A percentile compares a stretch with the other conserved stretches of the same genome.
Conservation (phyloP, 2,329 filamentous ascomycete species). For the Cordyceps cicadae region DNA sequence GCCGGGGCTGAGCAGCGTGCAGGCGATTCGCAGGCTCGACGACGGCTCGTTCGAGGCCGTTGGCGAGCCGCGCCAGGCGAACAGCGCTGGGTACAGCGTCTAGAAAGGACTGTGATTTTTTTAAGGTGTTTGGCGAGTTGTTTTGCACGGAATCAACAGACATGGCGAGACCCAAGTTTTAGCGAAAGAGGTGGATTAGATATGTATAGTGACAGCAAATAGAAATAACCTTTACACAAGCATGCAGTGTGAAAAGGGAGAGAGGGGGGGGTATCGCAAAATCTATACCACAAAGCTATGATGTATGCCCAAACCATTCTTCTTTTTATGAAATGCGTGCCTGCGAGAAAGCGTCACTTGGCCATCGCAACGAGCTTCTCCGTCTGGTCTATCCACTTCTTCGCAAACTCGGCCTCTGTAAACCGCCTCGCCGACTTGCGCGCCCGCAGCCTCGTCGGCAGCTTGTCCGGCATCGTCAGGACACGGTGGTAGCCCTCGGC, state of each 20-base stretch:
- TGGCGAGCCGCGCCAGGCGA: slow-evolving; percentile 64
- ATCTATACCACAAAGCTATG: slow-evolving; percentile 4
- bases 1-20: slow-evolving; percentile 58
- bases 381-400: slow-evolving; percentile 69
- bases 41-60: slow-evolving; percentile 72
- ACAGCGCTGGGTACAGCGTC: slow-evolving; percentile 56
- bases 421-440: slow-evolving; percentile 74
- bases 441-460: slow-evolving; percentile 68
- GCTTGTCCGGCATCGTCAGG: slow-evolving; percentile 60
- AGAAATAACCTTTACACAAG: not conserved
- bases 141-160: not conserved
- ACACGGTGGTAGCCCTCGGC: slow-evolving; percentile 73
- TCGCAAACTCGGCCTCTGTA: slow-evolving; percentile 76
- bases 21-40: slow-evolving; percentile 52
- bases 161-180: not conserved
- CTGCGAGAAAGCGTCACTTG: not conserved
- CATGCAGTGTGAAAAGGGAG: not conserved
- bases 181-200: not conserved
- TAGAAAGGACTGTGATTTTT: not conserved
- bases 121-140: too few species aligned
- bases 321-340: not conserved
- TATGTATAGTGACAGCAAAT: not conserved
- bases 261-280: slow-evolving; percentile 12
- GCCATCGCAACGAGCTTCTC: slow-evolving; percentile 55
- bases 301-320: not conserved